Evolutionary conservation across 495 filamentous ascomycete genomes (phyloP).

Genomic region (Hypoxylon perforatum): DNA sequence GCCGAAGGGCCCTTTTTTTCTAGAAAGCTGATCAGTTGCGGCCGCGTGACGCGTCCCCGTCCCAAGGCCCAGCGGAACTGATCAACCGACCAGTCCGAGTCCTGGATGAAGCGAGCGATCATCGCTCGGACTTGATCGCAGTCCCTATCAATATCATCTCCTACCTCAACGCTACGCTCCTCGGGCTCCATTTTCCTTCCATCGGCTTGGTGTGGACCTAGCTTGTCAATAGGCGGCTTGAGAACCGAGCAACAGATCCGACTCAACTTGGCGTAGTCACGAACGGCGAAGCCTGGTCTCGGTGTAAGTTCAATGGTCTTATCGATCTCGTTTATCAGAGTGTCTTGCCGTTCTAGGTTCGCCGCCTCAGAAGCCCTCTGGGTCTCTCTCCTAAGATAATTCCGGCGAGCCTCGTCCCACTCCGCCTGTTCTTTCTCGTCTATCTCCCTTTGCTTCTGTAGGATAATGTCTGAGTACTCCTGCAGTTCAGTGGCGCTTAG

Average conservation of each 20-base stretch:
- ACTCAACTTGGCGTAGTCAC: not conserved
- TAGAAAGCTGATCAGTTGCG: conserved; percentile 22
- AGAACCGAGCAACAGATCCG: not conserved
- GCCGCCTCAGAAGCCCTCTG: not conserved
- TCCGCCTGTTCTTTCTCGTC: not conserved
- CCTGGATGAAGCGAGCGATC: conserved; percentile 21
- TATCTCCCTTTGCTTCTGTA: not conserved
- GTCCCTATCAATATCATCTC: conserved; percentile 27
- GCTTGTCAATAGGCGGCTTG: not conserved
- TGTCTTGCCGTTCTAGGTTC: not conserved
- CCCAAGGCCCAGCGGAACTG: conserved; percentile 22
- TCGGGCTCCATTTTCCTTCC: not conserved
- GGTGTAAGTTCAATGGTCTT: conserved; percentile 11
- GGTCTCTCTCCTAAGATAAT: not conserved
- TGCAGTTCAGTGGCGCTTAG: conserved; percentile 21
- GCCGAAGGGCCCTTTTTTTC: conserved; percentile 8
- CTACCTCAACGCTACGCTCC: not conserved
- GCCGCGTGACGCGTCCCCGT: not conserved
- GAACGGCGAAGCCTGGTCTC: conserved; percentile 1
- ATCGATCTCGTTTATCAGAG: conserved; percentile 3
- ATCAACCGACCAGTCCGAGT: conserved; percentile 27
- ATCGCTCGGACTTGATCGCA: conserved; percentile 38
- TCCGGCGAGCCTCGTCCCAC: not conserved
- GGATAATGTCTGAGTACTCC: conserved; percentile 23
- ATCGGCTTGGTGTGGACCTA: not conserved